These are phyloP conservation scores for Volvox carteri DNA, from an alignment of 163 green algal species.

Conservation along the genomic window DNA sequence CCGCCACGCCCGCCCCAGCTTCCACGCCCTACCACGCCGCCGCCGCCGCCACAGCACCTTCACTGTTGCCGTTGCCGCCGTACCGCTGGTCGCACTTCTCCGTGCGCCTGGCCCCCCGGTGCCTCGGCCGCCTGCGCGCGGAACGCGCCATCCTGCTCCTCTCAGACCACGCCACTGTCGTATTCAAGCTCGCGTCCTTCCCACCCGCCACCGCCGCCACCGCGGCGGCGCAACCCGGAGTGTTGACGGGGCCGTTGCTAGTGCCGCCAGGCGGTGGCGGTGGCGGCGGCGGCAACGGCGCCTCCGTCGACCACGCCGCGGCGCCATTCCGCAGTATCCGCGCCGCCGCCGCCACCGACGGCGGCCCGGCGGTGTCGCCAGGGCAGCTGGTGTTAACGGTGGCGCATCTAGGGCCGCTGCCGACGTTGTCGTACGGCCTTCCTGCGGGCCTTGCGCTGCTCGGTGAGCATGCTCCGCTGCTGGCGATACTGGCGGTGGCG, in stretches of 20 bases:
- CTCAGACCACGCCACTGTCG: conserved; percentile 44
- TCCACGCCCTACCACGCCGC: background rate
- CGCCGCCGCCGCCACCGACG: background rate
- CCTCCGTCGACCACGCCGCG: conserved; percentile 8
- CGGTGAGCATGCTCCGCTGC: conserved; percentile 43
- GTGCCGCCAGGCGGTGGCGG: background rate
- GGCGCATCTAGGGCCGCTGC: conserved; percentile 41
- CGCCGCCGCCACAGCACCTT: background rate
- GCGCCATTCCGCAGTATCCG: conserved; percentile 38
- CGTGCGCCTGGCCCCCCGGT: conserved; percentile 40
- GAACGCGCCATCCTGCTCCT: conserved; percentile 54
- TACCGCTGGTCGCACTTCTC: conserved; percentile 47
- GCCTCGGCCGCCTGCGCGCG: conserved; percentile 44
- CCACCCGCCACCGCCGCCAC: conserved; percentile 40
- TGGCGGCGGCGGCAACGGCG: background rate
- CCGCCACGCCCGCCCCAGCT: background rate
- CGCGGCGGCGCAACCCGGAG: conserved; percentile 28
- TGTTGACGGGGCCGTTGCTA: conserved; percentile 46
- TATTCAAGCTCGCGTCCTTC: conserved; percentile 51
- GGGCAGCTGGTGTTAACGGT: conserved; percentile 30
- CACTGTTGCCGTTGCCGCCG: conserved; percentile 5
- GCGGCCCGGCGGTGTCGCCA: conserved; percentile 13
- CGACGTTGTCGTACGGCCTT: conserved; percentile 29
- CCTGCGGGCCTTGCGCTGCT: conserved; percentile 36
- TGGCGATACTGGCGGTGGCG: conserved; percentile 32